These are phyloP conservation scores for Serendipita sp. DNA, from an alignment of 1,284 basidiomycete genomes.

Conservation along the genomic window DNA sequence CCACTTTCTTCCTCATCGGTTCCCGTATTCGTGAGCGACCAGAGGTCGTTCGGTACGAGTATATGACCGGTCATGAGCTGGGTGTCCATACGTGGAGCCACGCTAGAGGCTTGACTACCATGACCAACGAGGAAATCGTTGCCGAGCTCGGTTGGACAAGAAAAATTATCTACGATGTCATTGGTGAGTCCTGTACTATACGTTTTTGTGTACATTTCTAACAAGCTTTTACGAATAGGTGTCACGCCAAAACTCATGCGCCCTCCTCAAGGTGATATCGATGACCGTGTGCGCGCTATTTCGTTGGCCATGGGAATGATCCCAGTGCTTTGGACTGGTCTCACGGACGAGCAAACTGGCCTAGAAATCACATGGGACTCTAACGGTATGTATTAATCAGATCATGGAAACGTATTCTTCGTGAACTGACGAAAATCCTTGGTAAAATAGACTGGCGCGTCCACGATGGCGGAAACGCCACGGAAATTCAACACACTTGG, in stretches of 20 bases:
- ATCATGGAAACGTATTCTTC: too few species aligned
- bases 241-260: slow-evolving; percentile 13
- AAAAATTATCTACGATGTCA: slow-evolving; percentile 23
- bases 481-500: slow-evolving; percentile 44
- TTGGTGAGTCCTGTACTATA: slow-evolving; percentile 21
- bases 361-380: not conserved
- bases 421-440: too few species aligned
- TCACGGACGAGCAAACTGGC: slow-evolving; percentile 27
- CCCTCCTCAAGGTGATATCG: slow-evolving; percentile 28
- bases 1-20: slow-evolving; percentile 44
- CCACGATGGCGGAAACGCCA: slow-evolving; percentile 59
- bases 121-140: slow-evolving; percentile 37
- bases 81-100: slow-evolving; percentile 32
- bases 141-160: slow-evolving; percentile 35
- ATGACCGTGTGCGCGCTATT: slow-evolving; percentile 70
- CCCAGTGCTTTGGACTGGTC: slow-evolving; percentile 56
- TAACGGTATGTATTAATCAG: not conserved
- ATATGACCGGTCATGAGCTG: slow-evolving; percentile 16
- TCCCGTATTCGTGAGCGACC: slow-evolving; percentile 27
- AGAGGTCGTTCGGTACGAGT: slow-evolving; percentile 21
- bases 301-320: slow-evolving; percentile 50
- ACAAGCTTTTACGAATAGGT: not conserved
- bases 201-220: slow-evolving; percentile 19
- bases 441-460: slow-evolving; percentile 26
- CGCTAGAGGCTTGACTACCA: slow-evolving; percentile 22